Conservation (phyloP, 805 yeast genomes). For the Yarrowia sp. region DNA sequence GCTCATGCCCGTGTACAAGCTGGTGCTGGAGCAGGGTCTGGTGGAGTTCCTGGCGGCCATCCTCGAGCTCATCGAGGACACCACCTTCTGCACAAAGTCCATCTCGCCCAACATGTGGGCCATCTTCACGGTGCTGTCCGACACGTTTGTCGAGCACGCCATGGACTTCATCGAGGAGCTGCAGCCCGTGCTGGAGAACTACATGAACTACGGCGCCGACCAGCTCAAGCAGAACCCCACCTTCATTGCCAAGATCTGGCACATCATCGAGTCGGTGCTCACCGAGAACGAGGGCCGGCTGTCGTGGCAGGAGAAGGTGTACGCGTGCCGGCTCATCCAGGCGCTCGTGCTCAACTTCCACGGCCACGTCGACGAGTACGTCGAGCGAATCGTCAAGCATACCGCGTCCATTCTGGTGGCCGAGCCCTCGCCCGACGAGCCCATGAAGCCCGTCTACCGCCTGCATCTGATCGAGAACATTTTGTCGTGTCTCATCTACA, state of each 20-base stretch:
- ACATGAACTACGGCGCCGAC: slow-evolving; percentile 57
- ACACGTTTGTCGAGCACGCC: slow-evolving; percentile 43
- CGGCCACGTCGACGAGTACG: slow-evolving; percentile 46
- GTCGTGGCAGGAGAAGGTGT: slow-evolving; percentile 55
- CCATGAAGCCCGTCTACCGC: slow-evolving; percentile 43
- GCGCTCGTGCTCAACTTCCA: slow-evolving; percentile 60
- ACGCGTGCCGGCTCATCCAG: slow-evolving; percentile 63
- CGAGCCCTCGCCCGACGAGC: slow-evolving; percentile 37
- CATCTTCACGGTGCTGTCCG: slow-evolving; percentile 53
- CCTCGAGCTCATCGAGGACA: slow-evolving; percentile 70
- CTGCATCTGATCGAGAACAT: slow-evolving; percentile 60
- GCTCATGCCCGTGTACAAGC: slow-evolving; percentile 65
- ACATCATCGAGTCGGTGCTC: slow-evolving; percentile 45
- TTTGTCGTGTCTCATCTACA: slow-evolving; percentile 61
- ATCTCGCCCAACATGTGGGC: slow-evolving; percentile 77
- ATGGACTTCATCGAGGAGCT: slow-evolving; percentile 73
- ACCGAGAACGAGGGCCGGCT: slow-evolving; percentile 46
- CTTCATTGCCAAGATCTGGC: slow-evolving; percentile 50
- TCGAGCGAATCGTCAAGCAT: slow-evolving; percentile 48
- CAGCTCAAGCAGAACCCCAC: slow-evolving; percentile 49
- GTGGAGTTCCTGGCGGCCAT: slow-evolving; percentile 75
- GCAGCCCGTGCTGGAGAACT: slow-evolving; percentile 70
- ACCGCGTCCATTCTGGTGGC: slow-evolving; percentile 44
- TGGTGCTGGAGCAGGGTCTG: slow-evolving; percentile 61
- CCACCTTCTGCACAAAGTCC: slow-evolving; percentile 56